Evolutionary conservation across 345 rosid genomes (phyloP), one percentile per base, ranked within the genome.

Genomic region (Draba incana): DNA sequence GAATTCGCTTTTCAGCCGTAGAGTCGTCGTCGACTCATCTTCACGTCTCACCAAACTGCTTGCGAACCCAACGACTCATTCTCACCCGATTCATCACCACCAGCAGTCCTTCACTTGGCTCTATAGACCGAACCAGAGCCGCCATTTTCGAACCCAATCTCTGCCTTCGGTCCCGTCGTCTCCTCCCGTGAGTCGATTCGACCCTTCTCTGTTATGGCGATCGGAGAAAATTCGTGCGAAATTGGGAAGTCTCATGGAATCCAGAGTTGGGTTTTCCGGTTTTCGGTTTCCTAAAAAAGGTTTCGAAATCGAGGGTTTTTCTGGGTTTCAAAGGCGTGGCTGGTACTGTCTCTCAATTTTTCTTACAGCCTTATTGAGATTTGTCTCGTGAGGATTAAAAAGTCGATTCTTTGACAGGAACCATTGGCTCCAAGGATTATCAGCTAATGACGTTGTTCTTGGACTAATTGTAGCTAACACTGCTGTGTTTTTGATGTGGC

Each of bases 401-500:
- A 42, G 1, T 58, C 51, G 10, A 13, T 43, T 42, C 50, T 41
- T 78, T 78, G 24, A 65, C 78, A 90, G 98, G 98, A 83, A 79
- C 58, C 76, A 81, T 30, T 80, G 92, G 96, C 71, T 86, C 61
- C 71, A 62, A 39, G 68, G 70, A 3, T 66, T 74, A 44, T 74
- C 77, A 15, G 15, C 65, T 76, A 71, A 60, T 70, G 80, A 83
- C 31, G 72, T 86, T 71, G 88, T 93, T 68, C 79, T 81, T 68
- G 91, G 92, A 27, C 73, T 93, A 81, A 62, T 90, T 38, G 2
- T 84, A 62, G 81, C 89, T 53, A 90, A 93, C 77, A 62, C 80
- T 78, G 86, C 76, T 42, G 88, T 93, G 52, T 93, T 88, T 78
- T 0, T 84, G 37, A 77, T 86, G 77, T 88, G 96, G 98, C 82